Conservation (phyloP, 2,329 filamentous ascomycete species). For the Fusarium xylarioides region DNA sequence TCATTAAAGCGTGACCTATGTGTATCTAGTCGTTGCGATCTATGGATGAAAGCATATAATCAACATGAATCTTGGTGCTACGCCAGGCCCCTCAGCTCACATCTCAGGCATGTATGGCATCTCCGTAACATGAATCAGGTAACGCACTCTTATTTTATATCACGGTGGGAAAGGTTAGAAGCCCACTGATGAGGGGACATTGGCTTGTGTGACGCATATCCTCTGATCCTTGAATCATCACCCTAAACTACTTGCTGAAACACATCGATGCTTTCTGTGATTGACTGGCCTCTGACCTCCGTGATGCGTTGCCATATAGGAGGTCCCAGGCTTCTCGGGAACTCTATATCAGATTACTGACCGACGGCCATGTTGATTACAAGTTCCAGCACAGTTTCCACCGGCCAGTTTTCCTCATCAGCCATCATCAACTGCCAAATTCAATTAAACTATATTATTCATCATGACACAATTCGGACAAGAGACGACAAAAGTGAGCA, state of each 20-base stretch:
- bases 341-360: not conserved
- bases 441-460: too few relatives aligned
- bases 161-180: fast-evolving
- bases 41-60: too few relatives aligned
- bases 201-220: not conserved
- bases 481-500: fast-evolving
- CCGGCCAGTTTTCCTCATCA: fast-evolving
- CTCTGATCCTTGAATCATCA: not conserved
- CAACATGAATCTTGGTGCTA: too few relatives aligned
- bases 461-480: not conserved
- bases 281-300: fast-evolving
- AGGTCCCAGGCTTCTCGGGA: fast-evolving
- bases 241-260: not conserved
- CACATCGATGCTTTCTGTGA: fast-evolving
- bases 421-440: fast-evolving
- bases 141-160: too few relatives aligned
- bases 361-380: too few relatives aligned
- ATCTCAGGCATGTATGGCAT: too few relatives aligned
- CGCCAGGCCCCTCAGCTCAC: too few relatives aligned
- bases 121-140: too few relatives aligned
- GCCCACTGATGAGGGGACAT: fast-evolving
- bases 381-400: fast-evolving
- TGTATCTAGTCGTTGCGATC: too few relatives aligned
- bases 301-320: not conserved
- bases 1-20: too few relatives aligned